A percentile compares a stretch with the other conserved stretches of the same genome.
Conservation (phyloP, 1,284 basidiomycete species). For the Melampsora larici-populina region DNA sequence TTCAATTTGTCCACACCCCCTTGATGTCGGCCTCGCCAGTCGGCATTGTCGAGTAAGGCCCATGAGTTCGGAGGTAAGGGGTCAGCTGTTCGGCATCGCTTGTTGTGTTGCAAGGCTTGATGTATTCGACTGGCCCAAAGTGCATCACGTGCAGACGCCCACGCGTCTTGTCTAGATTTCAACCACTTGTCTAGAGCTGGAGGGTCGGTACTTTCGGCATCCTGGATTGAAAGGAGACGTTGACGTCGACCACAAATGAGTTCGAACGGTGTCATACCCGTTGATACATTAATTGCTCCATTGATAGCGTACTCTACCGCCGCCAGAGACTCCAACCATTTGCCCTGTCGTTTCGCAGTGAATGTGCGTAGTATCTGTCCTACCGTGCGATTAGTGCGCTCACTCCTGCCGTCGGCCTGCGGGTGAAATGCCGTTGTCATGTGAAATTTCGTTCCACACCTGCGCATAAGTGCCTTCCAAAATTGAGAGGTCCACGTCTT, state of each 20-base stretch:
- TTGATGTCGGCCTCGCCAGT: constrained; percentile 1
- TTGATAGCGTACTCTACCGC: constrained; percentile 45
- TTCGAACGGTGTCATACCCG: constrained; percentile 44
- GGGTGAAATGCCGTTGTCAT: constrained; percentile 49
- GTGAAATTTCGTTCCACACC: constrained; percentile 45
- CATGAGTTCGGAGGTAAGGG: neutral
- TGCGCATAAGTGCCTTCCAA: constrained; percentile 41
- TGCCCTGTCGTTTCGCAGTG: no score
- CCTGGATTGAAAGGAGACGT: neutral
- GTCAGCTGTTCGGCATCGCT: no score
- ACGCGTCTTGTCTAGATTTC: neutral
- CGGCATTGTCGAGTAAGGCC: neutral
- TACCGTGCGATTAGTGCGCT: constrained; percentile 54
- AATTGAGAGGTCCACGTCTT: constrained; percentile 46
- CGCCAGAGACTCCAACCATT: no score
- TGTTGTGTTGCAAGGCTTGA: neutral
- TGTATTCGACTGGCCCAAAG: neutral
- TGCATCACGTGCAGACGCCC: neutral
- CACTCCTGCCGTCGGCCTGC: constrained; percentile 50
- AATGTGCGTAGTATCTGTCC: constrained; percentile 45
- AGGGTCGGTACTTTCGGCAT: neutral
- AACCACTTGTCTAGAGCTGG: neutral
- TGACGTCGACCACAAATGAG: constrained; percentile 44
- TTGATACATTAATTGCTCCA: constrained; percentile 33
- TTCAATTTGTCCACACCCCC: no score